A percentile compares a stretch with the other conserved stretches of the same genome.
Evolutionary conservation across 441 rosid genomes (phyloP).

Genomic region (Mallotus japonicus): DNA sequence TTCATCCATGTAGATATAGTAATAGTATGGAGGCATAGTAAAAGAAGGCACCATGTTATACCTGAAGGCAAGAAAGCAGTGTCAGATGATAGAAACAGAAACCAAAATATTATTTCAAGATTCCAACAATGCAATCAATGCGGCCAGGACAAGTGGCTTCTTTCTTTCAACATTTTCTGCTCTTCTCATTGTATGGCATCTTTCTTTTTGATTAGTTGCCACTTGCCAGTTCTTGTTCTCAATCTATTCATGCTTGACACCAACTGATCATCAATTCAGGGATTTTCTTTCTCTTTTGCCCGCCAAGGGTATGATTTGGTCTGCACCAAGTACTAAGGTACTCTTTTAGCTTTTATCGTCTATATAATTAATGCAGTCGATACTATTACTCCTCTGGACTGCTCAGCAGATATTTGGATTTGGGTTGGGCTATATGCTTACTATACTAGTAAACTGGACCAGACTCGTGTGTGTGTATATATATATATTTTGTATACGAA

Average conservation of each 20-base stretch:
- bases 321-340: not conserved
- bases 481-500: too few species aligned
- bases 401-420: not conserved
- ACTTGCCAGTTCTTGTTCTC: not conserved
- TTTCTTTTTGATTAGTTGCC: not conserved
- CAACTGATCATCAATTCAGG: not conserved
- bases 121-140: not conserved
- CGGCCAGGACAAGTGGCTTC: not conserved
- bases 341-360: not conserved
- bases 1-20: too few species aligned
- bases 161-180: slow-evolving; percentile 4
- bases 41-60: not conserved
- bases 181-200: slow-evolving; percentile 1
- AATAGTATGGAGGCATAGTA: not conserved
- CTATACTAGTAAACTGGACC: not conserved
- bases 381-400: not conserved
- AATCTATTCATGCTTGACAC: not conserved
- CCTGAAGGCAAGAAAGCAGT: not conserved
- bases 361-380: not conserved
- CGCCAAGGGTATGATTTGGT: not conserved
- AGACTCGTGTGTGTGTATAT: too few species aligned
- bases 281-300: not conserved
- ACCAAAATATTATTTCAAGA: not conserved
- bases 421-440: not conserved
- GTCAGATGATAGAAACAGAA: not conserved